Conservation (phyloP, 148 eudicot genomes). For the Tetragonia tetragonoides region DNA sequence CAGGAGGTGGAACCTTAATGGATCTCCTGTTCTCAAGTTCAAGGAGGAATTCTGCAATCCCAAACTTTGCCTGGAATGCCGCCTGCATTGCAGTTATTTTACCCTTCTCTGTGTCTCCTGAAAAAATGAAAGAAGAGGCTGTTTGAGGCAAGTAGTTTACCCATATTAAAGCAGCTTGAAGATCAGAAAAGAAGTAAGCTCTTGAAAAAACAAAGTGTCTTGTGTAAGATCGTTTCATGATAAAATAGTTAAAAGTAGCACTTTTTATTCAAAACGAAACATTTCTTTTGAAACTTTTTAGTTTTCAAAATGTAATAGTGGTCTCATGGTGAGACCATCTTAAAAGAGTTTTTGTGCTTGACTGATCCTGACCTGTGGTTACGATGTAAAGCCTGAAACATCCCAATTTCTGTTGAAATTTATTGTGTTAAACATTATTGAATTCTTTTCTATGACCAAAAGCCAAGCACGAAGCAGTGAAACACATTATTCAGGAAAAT, state of each 20-base stretch:
- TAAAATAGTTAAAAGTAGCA: too few species aligned
- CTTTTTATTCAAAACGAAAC: too few species aligned
- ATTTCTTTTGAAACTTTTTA: too few species aligned
- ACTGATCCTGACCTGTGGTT: slow-evolving; percentile 30
- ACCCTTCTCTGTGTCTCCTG: slow-evolving; percentile 48
- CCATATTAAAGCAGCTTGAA: not conserved
- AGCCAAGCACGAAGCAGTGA: not conserved
- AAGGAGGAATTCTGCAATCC: slow-evolving; percentile 73
- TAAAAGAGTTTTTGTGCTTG: too few species aligned
- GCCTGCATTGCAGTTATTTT: slow-evolving; percentile 33
- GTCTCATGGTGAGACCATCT: too few species aligned
- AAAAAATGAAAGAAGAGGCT: not conserved
- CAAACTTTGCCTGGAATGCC: slow-evolving; percentile 46
- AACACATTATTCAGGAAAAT: not conserved
- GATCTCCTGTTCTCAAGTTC: slow-evolving; percentile 75
- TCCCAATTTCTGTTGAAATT: slow-evolving; percentile 34
- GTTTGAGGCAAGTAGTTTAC: not conserved
- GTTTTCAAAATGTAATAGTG: too few species aligned
- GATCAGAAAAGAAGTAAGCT: not conserved
- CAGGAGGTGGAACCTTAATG: slow-evolving; percentile 70
- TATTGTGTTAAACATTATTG: slow-evolving; percentile 1
- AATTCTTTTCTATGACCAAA: not conserved
- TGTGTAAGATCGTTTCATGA: too few species aligned
- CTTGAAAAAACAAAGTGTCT: too few species aligned
- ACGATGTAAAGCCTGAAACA: slow-evolving; percentile 11